Base-by-base conservation (phyloP, 108 stramenopile genomes). In the Parietichytrium sp. region DNA sequence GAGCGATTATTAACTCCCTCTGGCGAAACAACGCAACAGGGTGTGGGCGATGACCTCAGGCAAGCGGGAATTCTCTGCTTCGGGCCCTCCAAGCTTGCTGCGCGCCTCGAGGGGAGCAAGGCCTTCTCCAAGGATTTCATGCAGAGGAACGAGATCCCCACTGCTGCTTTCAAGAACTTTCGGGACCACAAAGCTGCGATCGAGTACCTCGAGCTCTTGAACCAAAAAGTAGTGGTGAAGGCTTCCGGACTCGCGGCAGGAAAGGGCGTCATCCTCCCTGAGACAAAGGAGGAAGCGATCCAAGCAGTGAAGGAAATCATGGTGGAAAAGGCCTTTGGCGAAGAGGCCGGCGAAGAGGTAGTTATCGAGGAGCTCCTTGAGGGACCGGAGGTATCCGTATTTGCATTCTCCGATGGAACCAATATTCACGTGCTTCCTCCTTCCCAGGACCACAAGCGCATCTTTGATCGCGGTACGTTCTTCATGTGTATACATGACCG, bases 111-210 rank as follows among this genome's bases (percentile, higher is more conserved):
- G 91, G 96, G 96, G 29, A 93, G 92, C 81, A 98, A 98, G 93
- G 95, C 98, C 49, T 99, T 96, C 85, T 93, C 95, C 72, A 99
- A 99, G 87, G 96, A 96, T 85, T 99, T 99, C 85, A 91, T 99
- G 85, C 89, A 93, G 54, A 89, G 94, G 47, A 90, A 94, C 84
- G 89, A 82, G 36, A 95, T 99, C 48, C 96, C 94, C 48, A 99
- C 98, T 15, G 97, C 98, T 52, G 91, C 88, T 80, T 98, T 94
- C 90, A 86, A 88, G 38, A 96, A 85, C 79, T 99, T 99, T 85
- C 94, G 93, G 12, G 89, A 92, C 45, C 83, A 84, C 49, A 87
- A 87, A 6, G 94, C 93, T 12, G 90, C 86, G 10, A 36, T 29
- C 83, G 95, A 93, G 30, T 95, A 94, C 84, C 93, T 95, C 31